Conservation (phyloP, 257 asterid genomes). For the Cynanchum wilfordii region DNA sequence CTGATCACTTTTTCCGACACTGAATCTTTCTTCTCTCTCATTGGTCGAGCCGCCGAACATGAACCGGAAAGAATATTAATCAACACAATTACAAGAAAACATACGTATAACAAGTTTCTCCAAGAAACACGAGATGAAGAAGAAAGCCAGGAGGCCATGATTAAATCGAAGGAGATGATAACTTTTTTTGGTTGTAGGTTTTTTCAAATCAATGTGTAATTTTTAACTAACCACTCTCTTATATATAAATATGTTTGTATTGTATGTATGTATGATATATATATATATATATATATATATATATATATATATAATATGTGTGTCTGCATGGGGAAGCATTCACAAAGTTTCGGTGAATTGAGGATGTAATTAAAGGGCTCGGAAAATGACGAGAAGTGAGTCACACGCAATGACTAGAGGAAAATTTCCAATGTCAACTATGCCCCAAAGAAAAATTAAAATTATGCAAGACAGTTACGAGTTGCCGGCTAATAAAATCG, state of each 20-base stretch:
- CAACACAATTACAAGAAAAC: conserved; percentile 2
- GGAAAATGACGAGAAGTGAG: conserved; percentile 16
- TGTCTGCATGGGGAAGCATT: conserved; percentile 18
- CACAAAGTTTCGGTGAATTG: conserved; percentile 4
- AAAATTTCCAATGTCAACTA: conserved; percentile 20
- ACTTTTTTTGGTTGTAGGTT: neutral
- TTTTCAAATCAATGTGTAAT: conserved; percentile 3
- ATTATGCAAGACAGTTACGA: neutral
- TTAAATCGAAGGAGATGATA: neutral
- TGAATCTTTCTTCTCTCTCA: neutral
- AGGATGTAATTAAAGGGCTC: conserved; percentile 3
- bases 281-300: neutral
- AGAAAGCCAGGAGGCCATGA: conserved; percentile 16
- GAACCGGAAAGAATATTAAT: conserved; percentile 10
- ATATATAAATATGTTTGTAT: no score
- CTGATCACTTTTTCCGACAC: neutral
- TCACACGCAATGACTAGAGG: conserved; percentile 17
- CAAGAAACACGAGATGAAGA: neutral
- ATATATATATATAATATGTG: no score
- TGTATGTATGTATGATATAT: neutral
- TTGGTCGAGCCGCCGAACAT: conserved; percentile 13
- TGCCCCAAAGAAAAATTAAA: neutral
- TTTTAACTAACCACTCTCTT: neutral
- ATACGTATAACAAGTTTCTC: neutral
- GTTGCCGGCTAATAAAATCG: conserved; percentile 14